These are phyloP conservation scores for Vinca major DNA, from an alignment of 305 asterid species.

Conservation along the genomic window DNA sequence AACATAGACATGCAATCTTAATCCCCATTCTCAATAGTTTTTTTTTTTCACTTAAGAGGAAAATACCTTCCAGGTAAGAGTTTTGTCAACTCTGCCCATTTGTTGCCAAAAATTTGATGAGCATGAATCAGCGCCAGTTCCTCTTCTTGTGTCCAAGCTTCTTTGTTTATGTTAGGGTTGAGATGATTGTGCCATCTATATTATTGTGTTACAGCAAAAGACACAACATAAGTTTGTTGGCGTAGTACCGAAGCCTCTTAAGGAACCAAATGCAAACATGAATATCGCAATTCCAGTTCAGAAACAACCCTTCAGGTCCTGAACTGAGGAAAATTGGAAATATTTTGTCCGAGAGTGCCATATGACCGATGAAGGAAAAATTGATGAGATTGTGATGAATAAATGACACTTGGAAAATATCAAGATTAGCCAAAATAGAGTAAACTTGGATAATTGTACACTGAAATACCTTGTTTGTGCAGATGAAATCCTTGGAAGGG, in stretches of 20 bases:
- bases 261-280: background rate
- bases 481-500: constrained; percentile 3
- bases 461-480: background rate
- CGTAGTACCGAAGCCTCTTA: background rate
- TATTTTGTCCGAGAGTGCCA: background rate
- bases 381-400: background rate
- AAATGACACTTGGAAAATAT: no score
- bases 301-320: background rate
- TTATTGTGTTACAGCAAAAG: constrained; percentile 1
- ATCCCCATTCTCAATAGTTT: background rate
- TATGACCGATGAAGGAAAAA: background rate
- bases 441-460: background rate
- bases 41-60: constrained; percentile 6
- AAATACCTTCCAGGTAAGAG: constrained; percentile 92
- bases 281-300: background rate
- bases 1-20: background rate
- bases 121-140: constrained; percentile 90
- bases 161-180: constrained; percentile 85
- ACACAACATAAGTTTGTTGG: background rate
- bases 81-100: constrained; percentile 98
- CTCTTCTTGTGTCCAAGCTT: constrained; percentile 99
- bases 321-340: background rate
- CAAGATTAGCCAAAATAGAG: background rate
- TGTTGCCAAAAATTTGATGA: constrained; percentile 65
- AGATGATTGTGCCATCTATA: constrained; percentile 94